phyloP scores from a whole-genome alignment of 352 stramenopile genomes.

The Phytopythium sindhum region DNA sequence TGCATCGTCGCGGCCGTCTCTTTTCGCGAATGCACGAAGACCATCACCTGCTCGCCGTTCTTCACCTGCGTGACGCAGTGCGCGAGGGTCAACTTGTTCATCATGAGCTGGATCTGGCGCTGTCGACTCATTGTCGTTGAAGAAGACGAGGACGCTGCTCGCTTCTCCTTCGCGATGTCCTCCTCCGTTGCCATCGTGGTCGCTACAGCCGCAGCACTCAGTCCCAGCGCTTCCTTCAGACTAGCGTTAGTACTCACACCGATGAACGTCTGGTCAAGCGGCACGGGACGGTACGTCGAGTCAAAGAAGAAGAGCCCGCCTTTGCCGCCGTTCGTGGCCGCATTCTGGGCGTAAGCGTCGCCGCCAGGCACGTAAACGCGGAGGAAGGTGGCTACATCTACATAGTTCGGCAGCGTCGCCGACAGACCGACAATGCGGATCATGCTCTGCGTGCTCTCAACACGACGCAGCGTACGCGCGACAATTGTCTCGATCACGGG shows the following conservation, averaged over 20 bases:
- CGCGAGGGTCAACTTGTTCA: constrained; percentile 81
- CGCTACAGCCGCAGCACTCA: constrained; percentile 44
- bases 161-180: constrained; percentile 41
- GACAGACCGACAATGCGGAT: constrained; percentile 98
- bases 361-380: constrained; percentile 84
- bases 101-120: constrained; percentile 68
- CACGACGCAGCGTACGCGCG: constrained; percentile 95
- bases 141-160: constrained; percentile 11
- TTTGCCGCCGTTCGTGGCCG: constrained; percentile 65
- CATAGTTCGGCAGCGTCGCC: constrained; percentile 99
- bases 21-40: constrained; percentile 99
- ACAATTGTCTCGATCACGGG: constrained; percentile 99
- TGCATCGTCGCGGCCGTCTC: constrained; percentile 95
- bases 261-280: constrained; percentile 98
- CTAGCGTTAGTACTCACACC: constrained; percentile 87
- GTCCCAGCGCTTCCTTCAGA: constrained; percentile 56
- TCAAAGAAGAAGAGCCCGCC: constrained; percentile 98
- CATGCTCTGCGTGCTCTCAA: constrained; percentile 97
- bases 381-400: constrained; percentile 97
- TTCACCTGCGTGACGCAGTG: constrained; percentile 69
- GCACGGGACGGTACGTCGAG: constrained; percentile 96
- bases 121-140: constrained; percentile 49
- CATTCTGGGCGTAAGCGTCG: constrained; percentile 52
- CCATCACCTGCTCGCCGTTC: constrained; percentile 93
- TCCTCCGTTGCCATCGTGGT: constrained; percentile 46